phyloP scores from a whole-genome alignment of 768 basidiomycete species.

The Amanita fuliginea region DNA sequence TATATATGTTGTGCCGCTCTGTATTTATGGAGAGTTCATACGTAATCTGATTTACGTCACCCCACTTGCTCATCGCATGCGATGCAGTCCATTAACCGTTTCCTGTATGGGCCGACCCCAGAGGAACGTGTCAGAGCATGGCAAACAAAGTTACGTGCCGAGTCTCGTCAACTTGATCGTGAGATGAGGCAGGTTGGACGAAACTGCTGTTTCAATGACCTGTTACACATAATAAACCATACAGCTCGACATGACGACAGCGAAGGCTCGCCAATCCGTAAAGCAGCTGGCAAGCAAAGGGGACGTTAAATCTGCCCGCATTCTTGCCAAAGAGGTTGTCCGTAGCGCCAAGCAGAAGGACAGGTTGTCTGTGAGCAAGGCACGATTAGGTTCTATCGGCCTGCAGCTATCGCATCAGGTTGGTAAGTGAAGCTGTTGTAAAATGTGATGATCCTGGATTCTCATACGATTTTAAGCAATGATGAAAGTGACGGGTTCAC shows the following conservation, averaged over 20 bases:
- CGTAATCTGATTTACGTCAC: conserved; percentile 7
- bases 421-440: conserved; percentile 40
- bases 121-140: conserved; percentile 90
- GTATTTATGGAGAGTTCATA: background rate
- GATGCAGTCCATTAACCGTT: conserved; percentile 87
- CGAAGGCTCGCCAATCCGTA: conserved; percentile 69
- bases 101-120: conserved; percentile 92
- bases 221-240: conserved; percentile 3
- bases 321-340: conserved; percentile 91
- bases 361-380: conserved; percentile 85
- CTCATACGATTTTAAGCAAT: conserved; percentile 46
- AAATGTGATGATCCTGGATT: background rate
- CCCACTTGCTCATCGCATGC: conserved; percentile 2
- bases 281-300: conserved; percentile 88
- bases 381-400: conserved; percentile 81
- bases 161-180: conserved; percentile 77
- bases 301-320: conserved; percentile 85
- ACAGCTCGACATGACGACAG: conserved; percentile 74
- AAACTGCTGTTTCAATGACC: conserved; percentile 5
- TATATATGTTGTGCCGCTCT: background rate
- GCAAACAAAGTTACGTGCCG: conserved; percentile 78
- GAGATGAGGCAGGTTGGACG: conserved; percentile 88
- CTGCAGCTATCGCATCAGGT: conserved; percentile 87
- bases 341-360: conserved; percentile 92
- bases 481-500: conserved; percentile 92